These are phyloP conservation scores for Sonneratia alba DNA, from an alignment of 345 rosid genomes.

Conservation along the genomic window DNA sequence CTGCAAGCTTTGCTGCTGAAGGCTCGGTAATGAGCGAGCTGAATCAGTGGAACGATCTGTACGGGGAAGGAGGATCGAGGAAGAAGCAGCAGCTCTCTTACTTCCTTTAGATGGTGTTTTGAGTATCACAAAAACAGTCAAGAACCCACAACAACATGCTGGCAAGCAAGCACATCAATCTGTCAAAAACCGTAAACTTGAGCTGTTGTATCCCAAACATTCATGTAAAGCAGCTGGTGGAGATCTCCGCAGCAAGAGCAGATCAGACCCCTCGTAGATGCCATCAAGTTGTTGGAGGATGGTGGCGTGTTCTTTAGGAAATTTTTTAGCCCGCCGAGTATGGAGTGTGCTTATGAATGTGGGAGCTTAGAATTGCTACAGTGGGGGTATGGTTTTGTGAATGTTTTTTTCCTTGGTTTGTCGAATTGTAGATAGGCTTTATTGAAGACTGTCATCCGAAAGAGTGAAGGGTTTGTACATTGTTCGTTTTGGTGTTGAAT, in stretches of 20 bases:
- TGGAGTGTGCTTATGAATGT: not conserved
- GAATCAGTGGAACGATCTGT: slow-evolving; percentile 83
- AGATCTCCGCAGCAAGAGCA: not conserved
- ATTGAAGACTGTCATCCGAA: not conserved
- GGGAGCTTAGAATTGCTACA: not conserved
- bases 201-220: not conserved
- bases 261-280: not conserved
- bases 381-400: not conserved
- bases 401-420: not conserved
- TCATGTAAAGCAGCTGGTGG: not conserved
- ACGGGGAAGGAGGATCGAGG: slow-evolving; percentile 93
- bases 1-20: slow-evolving; percentile 80
- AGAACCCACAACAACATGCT: not conserved
- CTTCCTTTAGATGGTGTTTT: slow-evolving; percentile 45
- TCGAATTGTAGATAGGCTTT: not conserved
- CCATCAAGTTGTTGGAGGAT: not conserved
- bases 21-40: slow-evolving; percentile 72
- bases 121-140: not conserved
- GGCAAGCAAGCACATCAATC: not conserved
- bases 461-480: not conserved
- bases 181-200: not conserved
- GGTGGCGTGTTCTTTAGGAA: not conserved
- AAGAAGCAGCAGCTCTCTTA: slow-evolving; percentile 74
- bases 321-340: not conserved
- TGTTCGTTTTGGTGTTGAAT: not conserved